Evolutionary conservation across 73 alveolate species (phyloP).

Genomic region (Tetrahymena borealis): DNA sequence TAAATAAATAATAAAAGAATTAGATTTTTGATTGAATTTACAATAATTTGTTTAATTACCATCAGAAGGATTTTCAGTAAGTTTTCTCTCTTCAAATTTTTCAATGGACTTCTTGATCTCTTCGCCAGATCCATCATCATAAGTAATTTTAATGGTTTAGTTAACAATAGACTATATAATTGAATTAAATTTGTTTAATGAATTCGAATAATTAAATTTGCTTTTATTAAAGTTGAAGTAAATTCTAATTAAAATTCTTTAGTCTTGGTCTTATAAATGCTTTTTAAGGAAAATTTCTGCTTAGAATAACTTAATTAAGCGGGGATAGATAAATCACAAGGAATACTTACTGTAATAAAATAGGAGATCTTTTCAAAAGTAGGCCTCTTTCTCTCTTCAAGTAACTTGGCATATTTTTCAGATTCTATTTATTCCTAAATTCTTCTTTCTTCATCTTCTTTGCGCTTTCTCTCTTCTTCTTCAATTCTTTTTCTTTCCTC

Average conservation of each 20-base stretch:
- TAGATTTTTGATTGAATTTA: too few species aligned
- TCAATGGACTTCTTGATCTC: neutral
- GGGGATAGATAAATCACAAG: neutral
- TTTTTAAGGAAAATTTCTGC: too few species aligned
- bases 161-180: neutral
- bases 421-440: neutral
- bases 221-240: too few species aligned
- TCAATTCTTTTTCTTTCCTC: neutral
- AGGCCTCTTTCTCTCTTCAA: neutral
- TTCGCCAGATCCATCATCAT: neutral
- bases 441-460: neutral
- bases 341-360: neutral
- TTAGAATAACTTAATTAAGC: too few species aligned
- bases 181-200: neutral
- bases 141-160: neutral
- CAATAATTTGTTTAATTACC: too few species aligned
- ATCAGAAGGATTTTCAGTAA: too few species aligned
- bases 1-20: too few species aligned
- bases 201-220: neutral
- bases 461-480: neutral
- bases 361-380: neutral
- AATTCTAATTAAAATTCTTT: too few species aligned
- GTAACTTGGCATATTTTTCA: neutral
- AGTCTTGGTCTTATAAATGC: too few species aligned
- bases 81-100: neutral